A percentile compares a stretch with the other conserved stretches of the same genome.
Evolutionary conservation across 768 basidiomycete genomes (phyloP).

Genomic region (Boletus pseudo-olivaceus): DNA sequence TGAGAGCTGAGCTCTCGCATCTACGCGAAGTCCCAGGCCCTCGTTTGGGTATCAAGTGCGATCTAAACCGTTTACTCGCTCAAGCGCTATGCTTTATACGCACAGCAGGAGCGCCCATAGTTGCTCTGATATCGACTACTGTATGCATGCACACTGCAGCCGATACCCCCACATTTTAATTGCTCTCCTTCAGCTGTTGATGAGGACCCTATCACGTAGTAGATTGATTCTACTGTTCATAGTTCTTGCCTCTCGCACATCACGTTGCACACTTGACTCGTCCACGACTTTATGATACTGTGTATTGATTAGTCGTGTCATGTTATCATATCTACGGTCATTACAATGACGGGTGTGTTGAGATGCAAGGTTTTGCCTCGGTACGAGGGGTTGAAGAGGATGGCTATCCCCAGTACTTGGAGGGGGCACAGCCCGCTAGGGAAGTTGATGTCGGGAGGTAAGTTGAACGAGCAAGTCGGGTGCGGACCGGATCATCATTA

Average conservation of each 20-base stretch:
- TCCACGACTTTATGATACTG: constrained; percentile 23
- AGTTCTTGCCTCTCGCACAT: constrained; percentile 1
- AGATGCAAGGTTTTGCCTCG: not conserved
- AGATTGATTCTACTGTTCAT: constrained; percentile 29
- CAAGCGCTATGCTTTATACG: not conserved
- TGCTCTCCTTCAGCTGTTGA: constrained; percentile 9
- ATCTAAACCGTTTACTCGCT: not conserved
- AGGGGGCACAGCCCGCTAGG: too few species aligned
- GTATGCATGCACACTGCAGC: not conserved
- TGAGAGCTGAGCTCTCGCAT: constrained; percentile 20
- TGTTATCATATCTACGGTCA: not conserved
- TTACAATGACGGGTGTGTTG: not conserved
- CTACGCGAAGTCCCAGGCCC: not conserved
- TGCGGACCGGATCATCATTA: not conserved
- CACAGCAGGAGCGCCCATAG: not conserved
- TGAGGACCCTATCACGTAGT: constrained; percentile 8
- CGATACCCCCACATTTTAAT: constrained; percentile 4
- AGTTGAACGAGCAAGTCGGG: not conserved
- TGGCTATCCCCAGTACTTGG: too few species aligned
- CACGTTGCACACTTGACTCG: not conserved
- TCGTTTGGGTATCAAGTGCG: not conserved
- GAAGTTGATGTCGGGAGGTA: too few species aligned
- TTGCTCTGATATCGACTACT: not conserved
- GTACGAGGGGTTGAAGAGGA: not conserved
- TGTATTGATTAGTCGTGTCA: constrained; percentile 25